Evolutionary conservation across 148 eudicot genomes (phyloP), one percentile per base, ranked within the genome.

Genomic region (Nepenthes mirabilis): DNA sequence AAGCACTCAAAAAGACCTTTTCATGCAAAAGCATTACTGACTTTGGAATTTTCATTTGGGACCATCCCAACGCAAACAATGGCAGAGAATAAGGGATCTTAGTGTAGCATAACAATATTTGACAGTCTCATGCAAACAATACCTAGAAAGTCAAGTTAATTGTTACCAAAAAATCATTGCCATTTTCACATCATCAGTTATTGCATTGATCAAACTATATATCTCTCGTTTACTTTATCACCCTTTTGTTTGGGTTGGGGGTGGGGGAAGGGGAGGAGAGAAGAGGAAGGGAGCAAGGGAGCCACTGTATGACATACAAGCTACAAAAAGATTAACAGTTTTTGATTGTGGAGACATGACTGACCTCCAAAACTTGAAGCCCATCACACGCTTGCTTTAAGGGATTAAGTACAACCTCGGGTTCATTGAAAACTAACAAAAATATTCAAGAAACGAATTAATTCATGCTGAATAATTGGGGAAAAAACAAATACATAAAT

Each of bases 321-420:
- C n/a, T 13, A 2, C 2, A 47, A 58, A 34, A 33, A 64, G 55
- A 6, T 52, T 4, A 1, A 52, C 55, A 14, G n/a, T 12, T 5
- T 13, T 5, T 13, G 1, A n/a, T 13, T n/a, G 2, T 52, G 14
- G 5, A 34, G 52, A 62, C 47, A 33, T 45, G 45, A 74, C 86
- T 72, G 54, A 93, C 98, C 96, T 89, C 91, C 69, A 93, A 62
- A 65, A 70, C 77, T 67, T 84, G 80, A 65, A 89, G 91, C 69
- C 76, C 87, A 62, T 86, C 84, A 59, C 87, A 80, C 65, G 99
- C 95, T 80, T 86, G 95, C 59, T 63, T 75, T 58, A 93, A 69
- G 56, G 97, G 80, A 64, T 79, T 70, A 2, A 86, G 83, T 68
- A 89, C 86, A 34, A 67, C 64, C 53, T 84, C 85, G 11, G 97